Evolutionary conservation across 2,329 filamentous ascomycete genomes (phyloP).

Genomic region (Bipolaris oryzae): DNA sequence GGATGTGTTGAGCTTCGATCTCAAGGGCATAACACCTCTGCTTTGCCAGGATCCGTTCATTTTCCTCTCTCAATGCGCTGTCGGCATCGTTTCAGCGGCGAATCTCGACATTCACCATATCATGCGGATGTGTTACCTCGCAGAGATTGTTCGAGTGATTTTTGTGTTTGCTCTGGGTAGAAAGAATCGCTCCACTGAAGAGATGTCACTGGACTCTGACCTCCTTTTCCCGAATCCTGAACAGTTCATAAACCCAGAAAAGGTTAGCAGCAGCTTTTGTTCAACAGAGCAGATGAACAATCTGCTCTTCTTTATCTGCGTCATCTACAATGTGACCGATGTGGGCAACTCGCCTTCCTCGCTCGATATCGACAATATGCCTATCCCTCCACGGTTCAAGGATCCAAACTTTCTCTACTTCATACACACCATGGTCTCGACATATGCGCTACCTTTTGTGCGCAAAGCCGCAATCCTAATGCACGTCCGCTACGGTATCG

Average conservation of each 20-base stretch:
- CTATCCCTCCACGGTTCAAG: constrained; percentile 30
- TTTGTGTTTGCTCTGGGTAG: constrained; percentile 54
- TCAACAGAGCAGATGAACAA: constrained; percentile 38
- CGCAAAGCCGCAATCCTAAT: constrained; percentile 84
- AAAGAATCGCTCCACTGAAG: constrained; percentile 11
- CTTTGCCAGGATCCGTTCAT: constrained; percentile 74
- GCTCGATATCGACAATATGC: constrained; percentile 34
- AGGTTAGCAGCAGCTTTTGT: constrained; percentile 29
- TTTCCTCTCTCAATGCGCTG: constrained; percentile 79
- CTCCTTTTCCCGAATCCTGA: constrained; percentile 21
- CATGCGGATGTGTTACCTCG: constrained; percentile 83
- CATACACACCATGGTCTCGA: constrained; percentile 62
- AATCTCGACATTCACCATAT: constrained; percentile 78
- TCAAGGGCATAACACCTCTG: constrained; percentile 58
- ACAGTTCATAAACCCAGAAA: constrained; percentile 36
- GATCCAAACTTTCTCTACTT: constrained; percentile 42
- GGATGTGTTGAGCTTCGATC: constrained; percentile 49
- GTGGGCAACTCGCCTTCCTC: constrained; percentile 31
- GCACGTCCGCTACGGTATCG: constrained; percentile 85
- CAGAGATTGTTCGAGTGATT: constrained; percentile 85
- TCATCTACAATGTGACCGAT: constrained; percentile 38
- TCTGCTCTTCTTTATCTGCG: constrained; percentile 41
- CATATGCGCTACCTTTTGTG: constrained; percentile 88
- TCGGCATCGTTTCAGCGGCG: constrained; percentile 71
- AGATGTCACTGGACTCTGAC: constrained; percentile 7